A percentile compares a stretch with the other conserved stretches of the same genome.
phyloP scores from a whole-genome alignment of 345 rosid species.

The Salix koriyanagi region DNA sequence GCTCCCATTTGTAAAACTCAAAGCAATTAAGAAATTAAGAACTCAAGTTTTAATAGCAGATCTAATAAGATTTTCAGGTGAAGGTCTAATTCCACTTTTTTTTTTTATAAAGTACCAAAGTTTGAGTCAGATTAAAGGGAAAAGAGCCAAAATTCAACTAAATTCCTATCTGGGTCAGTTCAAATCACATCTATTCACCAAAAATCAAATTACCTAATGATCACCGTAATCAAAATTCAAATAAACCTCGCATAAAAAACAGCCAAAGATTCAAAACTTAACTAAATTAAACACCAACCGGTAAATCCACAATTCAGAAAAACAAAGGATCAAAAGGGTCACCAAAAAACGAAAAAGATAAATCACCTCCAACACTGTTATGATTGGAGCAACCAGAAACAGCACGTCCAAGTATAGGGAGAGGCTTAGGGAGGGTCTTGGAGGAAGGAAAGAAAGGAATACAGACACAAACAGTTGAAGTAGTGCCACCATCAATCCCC shows the following conservation, averaged over 20 bases:
- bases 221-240: neutral
- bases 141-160: neutral
- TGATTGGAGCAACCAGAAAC: slow-evolving; percentile 27
- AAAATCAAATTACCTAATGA: neutral
- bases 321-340: neutral
- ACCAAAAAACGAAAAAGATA: neutral
- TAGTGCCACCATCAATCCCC: slow-evolving; percentile 28
- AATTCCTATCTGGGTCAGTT: neutral
- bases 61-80: neutral
- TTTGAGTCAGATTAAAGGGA: neutral
- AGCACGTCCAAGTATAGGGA: slow-evolving; percentile 15
- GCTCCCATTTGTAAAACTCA: neutral
- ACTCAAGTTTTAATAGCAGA: neutral
- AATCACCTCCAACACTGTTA: slow-evolving; percentile 22
- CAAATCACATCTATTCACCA: neutral
- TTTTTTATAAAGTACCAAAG: neutral
- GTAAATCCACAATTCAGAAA: neutral
- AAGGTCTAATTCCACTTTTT: neutral
- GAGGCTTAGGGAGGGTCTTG: slow-evolving; percentile 3
- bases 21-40: neutral
- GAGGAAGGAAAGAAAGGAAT: slow-evolving; percentile 16
- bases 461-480: slow-evolving; percentile 28
- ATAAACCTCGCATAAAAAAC: neutral
- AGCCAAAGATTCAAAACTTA: neutral
- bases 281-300: neutral